Conservation (phyloP, 257 asterid genomes). For the Fraxinus anomala region DNA sequence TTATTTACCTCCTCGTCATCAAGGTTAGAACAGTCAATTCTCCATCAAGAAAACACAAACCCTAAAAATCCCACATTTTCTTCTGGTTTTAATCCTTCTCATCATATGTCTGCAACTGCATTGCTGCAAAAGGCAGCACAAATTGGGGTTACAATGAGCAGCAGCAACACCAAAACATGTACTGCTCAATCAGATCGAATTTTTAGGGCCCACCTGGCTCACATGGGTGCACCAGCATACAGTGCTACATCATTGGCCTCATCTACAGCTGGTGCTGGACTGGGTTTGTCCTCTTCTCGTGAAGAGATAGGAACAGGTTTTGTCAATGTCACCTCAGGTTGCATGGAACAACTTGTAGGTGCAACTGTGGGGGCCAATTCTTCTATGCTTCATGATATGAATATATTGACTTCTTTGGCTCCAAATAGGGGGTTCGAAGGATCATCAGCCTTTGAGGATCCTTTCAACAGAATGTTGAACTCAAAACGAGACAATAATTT, state of each 20-base stretch:
- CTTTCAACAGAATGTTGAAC: conserved; percentile 37
- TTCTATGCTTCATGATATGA: conserved; percentile 17
- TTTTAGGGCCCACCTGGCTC: conserved; percentile 39
- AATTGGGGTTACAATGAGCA: conserved; percentile 64
- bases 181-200: not conserved
- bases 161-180: not conserved
- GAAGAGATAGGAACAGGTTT: conserved; percentile 37
- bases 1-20: conserved; percentile 16
- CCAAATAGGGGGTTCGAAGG: conserved; percentile 32
- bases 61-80: conserved; percentile 9
- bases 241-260: conserved; percentile 38
- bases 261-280: conserved; percentile 37
- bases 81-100: conserved; percentile 6
- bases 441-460: conserved; percentile 25
- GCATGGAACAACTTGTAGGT: conserved; percentile 37
- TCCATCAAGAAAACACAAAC: conserved; percentile 36
- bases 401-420: conserved; percentile 30
- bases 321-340: conserved; percentile 32
- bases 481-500: conserved; percentile 24
- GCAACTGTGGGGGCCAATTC: not conserved
- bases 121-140: conserved; percentile 71
- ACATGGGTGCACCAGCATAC: conserved; percentile 54
- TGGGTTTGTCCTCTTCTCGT: conserved; percentile 42
- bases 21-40: conserved; percentile 28
- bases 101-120: conserved; percentile 69